phyloP scores from a whole-genome alignment of 176 grass and related monocot genomes.

The Triticum urartu region DNA sequence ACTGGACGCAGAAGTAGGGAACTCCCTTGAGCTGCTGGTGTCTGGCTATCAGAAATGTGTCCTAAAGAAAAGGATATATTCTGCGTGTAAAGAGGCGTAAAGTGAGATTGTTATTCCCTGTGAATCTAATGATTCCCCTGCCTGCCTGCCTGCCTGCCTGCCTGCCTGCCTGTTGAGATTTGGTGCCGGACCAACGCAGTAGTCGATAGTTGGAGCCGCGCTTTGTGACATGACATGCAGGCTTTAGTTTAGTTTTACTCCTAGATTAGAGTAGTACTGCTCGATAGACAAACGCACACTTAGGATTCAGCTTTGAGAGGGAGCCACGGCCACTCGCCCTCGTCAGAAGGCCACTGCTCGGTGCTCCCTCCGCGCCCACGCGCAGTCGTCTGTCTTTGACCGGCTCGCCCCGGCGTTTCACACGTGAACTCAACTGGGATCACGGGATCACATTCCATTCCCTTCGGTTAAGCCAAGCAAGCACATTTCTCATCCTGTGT shows the following conservation, averaged over 20 bases:
- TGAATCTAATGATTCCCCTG: not conserved
- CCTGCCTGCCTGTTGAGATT: not conserved
- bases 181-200: not conserved
- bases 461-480: not conserved
- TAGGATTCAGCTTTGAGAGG: not conserved
- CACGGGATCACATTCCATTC: not conserved
- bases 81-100: not conserved
- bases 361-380: not conserved
- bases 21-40: not conserved
- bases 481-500: not conserved
- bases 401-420: not conserved
- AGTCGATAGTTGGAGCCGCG: not conserved
- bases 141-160: not conserved
- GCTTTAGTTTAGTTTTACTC: not conserved
- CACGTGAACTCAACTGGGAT: not conserved
- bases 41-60: not conserved
- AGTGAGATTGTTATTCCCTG: not conserved
- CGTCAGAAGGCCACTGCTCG: not conserved
- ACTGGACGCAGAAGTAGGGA: not conserved
- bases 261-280: not conserved
- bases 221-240: conserved; percentile 6
- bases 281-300: not conserved
- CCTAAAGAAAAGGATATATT: not conserved
- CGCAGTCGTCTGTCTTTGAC: not conserved
- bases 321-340: not conserved